Evolutionary conservation across 495 filamentous ascomycete species (phyloP).

Genomic region (Aspergillus ellipticus): DNA sequence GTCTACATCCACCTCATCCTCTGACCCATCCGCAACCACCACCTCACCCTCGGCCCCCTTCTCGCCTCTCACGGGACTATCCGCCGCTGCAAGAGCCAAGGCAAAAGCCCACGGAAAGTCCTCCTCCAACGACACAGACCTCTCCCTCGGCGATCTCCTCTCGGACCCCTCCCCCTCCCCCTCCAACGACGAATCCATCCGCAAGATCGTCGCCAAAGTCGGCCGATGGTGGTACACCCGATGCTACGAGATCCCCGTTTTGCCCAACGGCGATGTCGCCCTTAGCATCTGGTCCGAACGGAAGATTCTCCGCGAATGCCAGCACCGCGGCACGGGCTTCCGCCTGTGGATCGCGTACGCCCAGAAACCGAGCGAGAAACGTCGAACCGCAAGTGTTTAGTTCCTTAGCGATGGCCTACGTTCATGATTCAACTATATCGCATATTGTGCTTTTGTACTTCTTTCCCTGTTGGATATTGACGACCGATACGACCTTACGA

Average conservation of each 20-base stretch:
- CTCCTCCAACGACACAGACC: slow-evolving; percentile 45
- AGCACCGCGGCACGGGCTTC: slow-evolving; percentile 79
- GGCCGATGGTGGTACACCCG: slow-evolving; percentile 95
- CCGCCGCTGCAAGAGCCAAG: slow-evolving; percentile 20
- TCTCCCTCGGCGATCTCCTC: slow-evolving; percentile 67
- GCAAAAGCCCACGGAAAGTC: slow-evolving; percentile 25
- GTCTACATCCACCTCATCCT: slow-evolving; percentile 28
- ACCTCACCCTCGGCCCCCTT: slow-evolving; percentile 25
- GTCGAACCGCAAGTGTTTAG: slow-evolving; percentile 55
- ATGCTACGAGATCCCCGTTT: slow-evolving; percentile 76
- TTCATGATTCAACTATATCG: too few relatives aligned
- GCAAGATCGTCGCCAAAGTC: slow-evolving; percentile 86
- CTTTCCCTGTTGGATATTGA: neutral
- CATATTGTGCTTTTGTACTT: neutral
- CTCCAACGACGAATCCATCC: slow-evolving; percentile 72
- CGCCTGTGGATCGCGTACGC: slow-evolving; percentile 89
- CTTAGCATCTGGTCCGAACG: slow-evolving; percentile 79
- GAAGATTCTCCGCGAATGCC: slow-evolving; percentile 75
- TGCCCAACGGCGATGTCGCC: slow-evolving; percentile 46
- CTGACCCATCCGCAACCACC: slow-evolving; percentile 21
- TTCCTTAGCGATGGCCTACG: too few relatives aligned
- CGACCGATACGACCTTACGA: neutral
- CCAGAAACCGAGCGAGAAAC: slow-evolving; percentile 65
- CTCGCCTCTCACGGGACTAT: slow-evolving; percentile 25
- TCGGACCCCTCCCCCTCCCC: slow-evolving; percentile 53